A percentile compares a stretch with the other conserved stretches of the same genome.
Evolutionary conservation across 352 stramenopile genomes (phyloP).

Genomic region (Salisapilia sapeloensis): DNA sequence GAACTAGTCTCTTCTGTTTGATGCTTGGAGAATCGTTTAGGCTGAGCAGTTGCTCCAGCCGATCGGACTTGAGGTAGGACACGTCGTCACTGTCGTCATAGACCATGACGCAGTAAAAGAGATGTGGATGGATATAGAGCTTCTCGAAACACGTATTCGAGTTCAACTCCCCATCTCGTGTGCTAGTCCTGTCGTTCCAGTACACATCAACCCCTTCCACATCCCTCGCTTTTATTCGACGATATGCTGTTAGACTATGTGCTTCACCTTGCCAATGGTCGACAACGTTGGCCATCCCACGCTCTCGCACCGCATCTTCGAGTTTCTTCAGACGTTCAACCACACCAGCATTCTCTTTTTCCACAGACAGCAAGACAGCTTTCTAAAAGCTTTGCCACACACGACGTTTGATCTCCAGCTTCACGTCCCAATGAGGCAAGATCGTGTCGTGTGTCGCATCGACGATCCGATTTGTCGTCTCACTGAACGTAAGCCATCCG

Average conservation of each 20-base stretch:
- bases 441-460: conserved; percentile 10
- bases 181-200: conserved; percentile 11
- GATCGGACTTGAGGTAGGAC: conserved; percentile 14
- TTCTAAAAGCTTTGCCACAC: conserved; percentile 38
- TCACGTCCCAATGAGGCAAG: conserved; percentile 15
- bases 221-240: conserved; percentile 7
- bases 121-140: conserved; percentile 24
- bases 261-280: conserved; percentile 18
- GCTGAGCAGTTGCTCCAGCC: conserved; percentile 8
- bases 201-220: conserved; percentile 31
- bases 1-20: conserved; percentile 6
- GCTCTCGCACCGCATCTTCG: conserved; percentile 11
- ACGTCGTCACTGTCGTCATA: conserved; percentile 30
- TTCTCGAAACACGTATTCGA: conserved; percentile 24
- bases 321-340: conserved; percentile 12
- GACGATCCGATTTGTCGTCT: conserved; percentile 15
- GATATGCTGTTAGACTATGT: conserved; percentile 8
- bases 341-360: conserved; percentile 7
- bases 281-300: conserved; percentile 12
- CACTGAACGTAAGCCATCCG: conserved; percentile 23
- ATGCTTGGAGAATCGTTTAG: conserved; percentile 17
- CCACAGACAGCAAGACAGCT: conserved; percentile 8
- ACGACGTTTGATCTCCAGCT: conserved; percentile 24
- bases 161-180: conserved; percentile 14
- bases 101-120: conserved; percentile 28